Conservation (phyloP, 169 alveolate species). For the Cryptosporidium canis region DNA sequence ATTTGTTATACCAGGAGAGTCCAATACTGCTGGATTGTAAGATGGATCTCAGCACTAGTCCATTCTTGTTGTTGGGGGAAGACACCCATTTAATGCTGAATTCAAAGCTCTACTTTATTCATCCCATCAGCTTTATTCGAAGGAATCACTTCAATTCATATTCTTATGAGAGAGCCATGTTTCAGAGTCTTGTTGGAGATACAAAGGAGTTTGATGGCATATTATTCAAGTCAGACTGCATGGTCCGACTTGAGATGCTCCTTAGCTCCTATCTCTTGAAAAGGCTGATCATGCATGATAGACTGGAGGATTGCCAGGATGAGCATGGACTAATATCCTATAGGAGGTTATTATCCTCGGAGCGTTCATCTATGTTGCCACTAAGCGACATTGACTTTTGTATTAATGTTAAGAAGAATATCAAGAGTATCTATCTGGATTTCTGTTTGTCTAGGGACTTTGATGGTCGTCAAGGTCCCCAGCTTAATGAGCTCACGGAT, state of each 20-base stretch:
- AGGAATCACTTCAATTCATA: background rate
- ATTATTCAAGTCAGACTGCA: background rate
- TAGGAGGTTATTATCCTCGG: background rate
- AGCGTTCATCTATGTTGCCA: background rate
- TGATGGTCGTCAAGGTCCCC: background rate
- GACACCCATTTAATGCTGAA: constrained; percentile 15
- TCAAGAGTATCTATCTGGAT: constrained; percentile 21
- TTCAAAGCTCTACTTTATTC: constrained; percentile 43
- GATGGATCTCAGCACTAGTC: background rate
- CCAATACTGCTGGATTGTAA: constrained; percentile 7
- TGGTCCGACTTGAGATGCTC: background rate
- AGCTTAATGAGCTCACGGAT: background rate
- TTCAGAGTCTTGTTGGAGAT: background rate
- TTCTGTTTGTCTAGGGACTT: background rate
- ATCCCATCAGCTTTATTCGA: constrained; percentile 28
- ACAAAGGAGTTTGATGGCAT: background rate
- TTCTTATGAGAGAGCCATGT: background rate
- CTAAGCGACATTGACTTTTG: constrained; percentile 29
- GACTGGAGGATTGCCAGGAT: background rate
- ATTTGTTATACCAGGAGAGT: background rate
- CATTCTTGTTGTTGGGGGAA: background rate
- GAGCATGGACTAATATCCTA: background rate
- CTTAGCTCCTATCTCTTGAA: constrained; percentile 5
- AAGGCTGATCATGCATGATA: background rate
- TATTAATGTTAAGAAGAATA: constrained; percentile 1